A percentile compares a stretch with the other conserved stretches of the same genome.
phyloP scores from a whole-genome alignment of 148 eudicot genomes.

The Arctostaphylos glauca region DNA sequence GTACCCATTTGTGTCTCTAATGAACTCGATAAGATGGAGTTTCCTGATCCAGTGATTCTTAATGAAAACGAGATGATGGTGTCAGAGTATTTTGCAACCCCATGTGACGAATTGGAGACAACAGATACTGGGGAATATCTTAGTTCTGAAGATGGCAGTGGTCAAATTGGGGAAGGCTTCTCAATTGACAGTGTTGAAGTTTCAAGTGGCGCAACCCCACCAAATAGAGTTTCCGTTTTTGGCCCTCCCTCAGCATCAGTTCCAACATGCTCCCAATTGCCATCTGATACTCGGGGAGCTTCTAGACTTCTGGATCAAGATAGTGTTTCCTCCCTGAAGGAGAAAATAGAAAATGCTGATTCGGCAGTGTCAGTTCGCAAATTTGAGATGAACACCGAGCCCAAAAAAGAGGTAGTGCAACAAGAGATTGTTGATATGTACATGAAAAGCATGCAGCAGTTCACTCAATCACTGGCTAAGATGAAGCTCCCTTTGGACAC shows the following conservation, averaged over 20 bases:
- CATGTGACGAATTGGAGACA: conserved; percentile 7
- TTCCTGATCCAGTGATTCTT: conserved; percentile 18
- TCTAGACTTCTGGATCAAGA: conserved; percentile 10
- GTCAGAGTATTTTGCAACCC: conserved; percentile 24
- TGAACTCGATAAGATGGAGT: conserved; percentile 27
- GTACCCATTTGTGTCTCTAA: conserved; percentile 1
- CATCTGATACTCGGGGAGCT: conserved; percentile 8
- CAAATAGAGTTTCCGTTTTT: not conserved
- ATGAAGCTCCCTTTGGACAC: conserved; percentile 29
- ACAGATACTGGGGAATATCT: not conserved
- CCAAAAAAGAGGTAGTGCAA: conserved; percentile 23
- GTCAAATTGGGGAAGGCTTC: not conserved
- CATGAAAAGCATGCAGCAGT: conserved; percentile 40
- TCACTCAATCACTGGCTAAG: conserved; percentile 33
- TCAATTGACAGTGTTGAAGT: conserved; percentile 1
- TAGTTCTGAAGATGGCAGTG: conserved; percentile 9
- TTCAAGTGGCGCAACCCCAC: conserved; percentile 12
- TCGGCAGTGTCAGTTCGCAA: not conserved
- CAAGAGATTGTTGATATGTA: conserved; percentile 36
- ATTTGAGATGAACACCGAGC: conserved; percentile 5
- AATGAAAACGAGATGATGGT: conserved; percentile 30
- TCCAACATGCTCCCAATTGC: not conserved
- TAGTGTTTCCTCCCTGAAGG: not conserved
- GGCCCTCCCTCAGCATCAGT: not conserved
- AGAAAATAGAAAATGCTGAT: conserved; percentile 12